Evolutionary conservation across 768 basidiomycete genomes (phyloP).

Genomic region (Hortiboletus campestris): DNA sequence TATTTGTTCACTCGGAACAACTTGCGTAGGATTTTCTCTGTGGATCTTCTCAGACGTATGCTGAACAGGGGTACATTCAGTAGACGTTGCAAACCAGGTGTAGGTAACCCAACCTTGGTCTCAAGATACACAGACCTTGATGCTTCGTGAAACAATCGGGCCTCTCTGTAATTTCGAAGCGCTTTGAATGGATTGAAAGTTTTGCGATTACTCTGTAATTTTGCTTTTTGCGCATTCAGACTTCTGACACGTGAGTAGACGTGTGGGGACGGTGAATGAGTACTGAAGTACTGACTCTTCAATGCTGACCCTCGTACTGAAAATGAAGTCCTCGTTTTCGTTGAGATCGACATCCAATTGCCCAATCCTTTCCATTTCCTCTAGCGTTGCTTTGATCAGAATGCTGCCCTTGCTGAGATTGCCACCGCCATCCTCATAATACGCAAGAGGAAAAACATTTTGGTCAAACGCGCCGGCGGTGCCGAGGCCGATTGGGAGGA

Average conservation of each 20-base stretch:
- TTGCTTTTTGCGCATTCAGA: neutral
- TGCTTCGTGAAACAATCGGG: neutral
- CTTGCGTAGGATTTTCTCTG: neutral
- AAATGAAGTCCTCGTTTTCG: neutral
- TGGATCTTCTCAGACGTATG: conserved; percentile 10
- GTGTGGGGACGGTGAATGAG: no score
- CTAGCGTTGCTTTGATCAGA: conserved; percentile 3
- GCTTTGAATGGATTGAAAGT: conserved; percentile 1
- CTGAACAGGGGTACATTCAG: neutral
- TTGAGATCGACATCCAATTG: neutral
- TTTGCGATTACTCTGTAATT: neutral
- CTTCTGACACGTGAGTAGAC: neutral
- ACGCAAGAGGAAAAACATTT: conserved; percentile 2
- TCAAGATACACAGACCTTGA: neutral
- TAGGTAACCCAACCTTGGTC: neutral
- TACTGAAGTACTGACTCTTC: conserved; percentile 5
- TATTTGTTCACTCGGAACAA: conserved; percentile 4
- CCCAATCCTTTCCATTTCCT: neutral
- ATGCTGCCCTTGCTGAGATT: neutral
- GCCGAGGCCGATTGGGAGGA: conserved; percentile 3
- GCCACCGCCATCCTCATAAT: neutral
- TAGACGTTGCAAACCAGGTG: neutral
- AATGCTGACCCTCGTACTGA: neutral
- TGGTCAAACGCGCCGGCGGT: neutral
- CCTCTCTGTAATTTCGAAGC: neutral